These are phyloP conservation scores for Mortierella sp. DNA, from an alignment of 371 early-diverging fungal species.

Conservation along the genomic window DNA sequence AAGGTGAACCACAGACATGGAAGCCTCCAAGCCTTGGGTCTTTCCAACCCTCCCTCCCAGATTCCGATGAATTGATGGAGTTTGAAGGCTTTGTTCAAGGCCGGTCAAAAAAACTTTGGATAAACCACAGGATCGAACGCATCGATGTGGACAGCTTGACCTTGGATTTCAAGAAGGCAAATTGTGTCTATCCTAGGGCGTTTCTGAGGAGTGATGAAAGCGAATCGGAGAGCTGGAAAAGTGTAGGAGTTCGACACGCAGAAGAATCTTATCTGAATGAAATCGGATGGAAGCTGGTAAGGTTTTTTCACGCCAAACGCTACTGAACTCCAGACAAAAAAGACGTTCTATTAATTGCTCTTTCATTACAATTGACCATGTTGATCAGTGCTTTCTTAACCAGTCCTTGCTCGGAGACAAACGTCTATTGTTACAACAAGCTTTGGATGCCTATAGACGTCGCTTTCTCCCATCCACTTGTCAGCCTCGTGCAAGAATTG, in stretches of 20 bases:
- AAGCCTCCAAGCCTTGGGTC: conserved; percentile 13
- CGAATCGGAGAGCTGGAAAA: conserved; percentile 17
- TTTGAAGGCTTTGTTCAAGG: conserved; percentile 36
- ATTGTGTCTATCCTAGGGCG: conserved; percentile 44
- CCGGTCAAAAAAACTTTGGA: conserved; percentile 2
- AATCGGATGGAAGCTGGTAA: conserved; percentile 51
- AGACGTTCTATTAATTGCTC: background rate
- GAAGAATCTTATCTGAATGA: conserved; percentile 48
- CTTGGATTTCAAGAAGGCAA: conserved; percentile 28
- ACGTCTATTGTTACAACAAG: conserved; percentile 43
- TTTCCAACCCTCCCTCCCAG: background rate
- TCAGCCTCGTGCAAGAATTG: conserved; percentile 38
- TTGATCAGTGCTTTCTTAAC: conserved; percentile 30
- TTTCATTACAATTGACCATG: background rate
- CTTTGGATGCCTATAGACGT: conserved; percentile 42
- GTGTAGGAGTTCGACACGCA: conserved; percentile 24
- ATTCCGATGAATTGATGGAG: conserved; percentile 1
- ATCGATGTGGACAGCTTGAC: conserved; percentile 20
- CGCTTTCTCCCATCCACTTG: conserved; percentile 38
- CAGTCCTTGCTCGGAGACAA: conserved; percentile 14
- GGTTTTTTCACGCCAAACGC: conserved; percentile 7
- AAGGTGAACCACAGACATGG: background rate
- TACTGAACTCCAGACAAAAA: no score
- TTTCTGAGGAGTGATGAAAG: conserved; percentile 8
- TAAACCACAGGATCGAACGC: conserved; percentile 9